A percentile compares a stretch with the other conserved stretches of the same genome.
phyloP scores from a whole-genome alignment of 768 basidiomycete species.

The Phaffia tasmanica region DNA sequence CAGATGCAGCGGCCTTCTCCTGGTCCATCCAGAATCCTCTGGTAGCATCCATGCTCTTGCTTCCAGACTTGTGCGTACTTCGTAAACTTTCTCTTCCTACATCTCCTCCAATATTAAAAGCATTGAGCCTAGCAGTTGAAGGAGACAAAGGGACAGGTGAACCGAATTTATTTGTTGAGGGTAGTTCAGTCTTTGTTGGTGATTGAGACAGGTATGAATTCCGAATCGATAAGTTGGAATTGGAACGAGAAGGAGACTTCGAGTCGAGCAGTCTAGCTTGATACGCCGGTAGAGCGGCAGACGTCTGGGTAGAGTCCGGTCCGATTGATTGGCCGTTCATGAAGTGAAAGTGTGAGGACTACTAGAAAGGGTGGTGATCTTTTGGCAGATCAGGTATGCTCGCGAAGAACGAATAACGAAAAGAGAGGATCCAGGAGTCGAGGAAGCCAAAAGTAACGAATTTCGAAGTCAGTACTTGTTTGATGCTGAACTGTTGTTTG shows the following conservation, averaged over 20 bases:
- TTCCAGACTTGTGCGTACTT: slow-evolving; percentile 19
- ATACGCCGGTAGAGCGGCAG: slow-evolving; percentile 17
- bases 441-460: too few relatives aligned
- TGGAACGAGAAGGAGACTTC: neutral
- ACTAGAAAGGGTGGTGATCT: too few relatives aligned
- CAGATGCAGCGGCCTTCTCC: slow-evolving; percentile 14
- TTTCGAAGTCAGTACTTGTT: too few relatives aligned
- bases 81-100: slow-evolving; percentile 3
- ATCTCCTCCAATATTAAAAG: neutral
- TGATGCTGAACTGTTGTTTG: too few relatives aligned
- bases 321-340: too few relatives aligned
- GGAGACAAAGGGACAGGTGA: neutral
- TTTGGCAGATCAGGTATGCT: too few relatives aligned
- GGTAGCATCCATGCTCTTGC: slow-evolving; percentile 23
- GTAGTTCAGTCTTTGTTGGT: slow-evolving; percentile 11
- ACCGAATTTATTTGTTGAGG: neutral
- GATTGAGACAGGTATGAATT: slow-evolving; percentile 1
- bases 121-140: neutral
- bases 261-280: slow-evolving; percentile 23
- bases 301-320: neutral
- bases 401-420: too few relatives aligned
- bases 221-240: slow-evolving; percentile 10
- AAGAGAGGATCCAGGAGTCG: too few relatives aligned
- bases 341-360: too few relatives aligned
- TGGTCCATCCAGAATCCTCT: slow-evolving; percentile 24